phyloP scores from a whole-genome alignment of 768 basidiomycete genomes.

The Calocybe cyanea region DNA sequence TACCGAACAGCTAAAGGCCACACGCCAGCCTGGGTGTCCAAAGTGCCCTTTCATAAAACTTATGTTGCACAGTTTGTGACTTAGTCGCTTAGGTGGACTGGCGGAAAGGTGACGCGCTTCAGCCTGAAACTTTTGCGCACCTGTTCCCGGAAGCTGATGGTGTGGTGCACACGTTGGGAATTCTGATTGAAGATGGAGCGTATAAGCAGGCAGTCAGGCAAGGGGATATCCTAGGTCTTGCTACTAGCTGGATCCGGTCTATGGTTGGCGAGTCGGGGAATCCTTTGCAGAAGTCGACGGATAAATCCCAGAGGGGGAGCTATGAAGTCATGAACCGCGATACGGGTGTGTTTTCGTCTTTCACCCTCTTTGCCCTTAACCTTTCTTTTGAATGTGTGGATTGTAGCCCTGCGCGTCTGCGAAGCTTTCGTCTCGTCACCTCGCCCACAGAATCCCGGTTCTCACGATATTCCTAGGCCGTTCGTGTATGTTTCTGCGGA shows the following conservation, averaged over 20 bases:
- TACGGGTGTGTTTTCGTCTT: constrained; percentile 56
- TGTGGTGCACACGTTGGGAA: constrained; percentile 93
- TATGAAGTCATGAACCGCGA: constrained; percentile 89
- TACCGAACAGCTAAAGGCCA: constrained; percentile 90
- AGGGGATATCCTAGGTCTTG: constrained; percentile 50
- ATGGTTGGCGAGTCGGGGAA: constrained; percentile 40
- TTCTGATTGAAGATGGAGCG: constrained; percentile 71
- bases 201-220: constrained; percentile 77
- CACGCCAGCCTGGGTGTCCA: constrained; percentile 77
- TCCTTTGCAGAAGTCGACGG: constrained; percentile 51
- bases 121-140: constrained; percentile 67
- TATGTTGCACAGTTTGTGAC: not conserved
- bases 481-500: constrained; percentile 97
- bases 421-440: constrained; percentile 63
- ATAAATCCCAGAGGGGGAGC: constrained; percentile 31
- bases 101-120: constrained; percentile 79
- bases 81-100: constrained; percentile 67
- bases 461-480: constrained; percentile 41
- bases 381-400: not conserved
- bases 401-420: constrained; percentile 68
- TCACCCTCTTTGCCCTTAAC: not conserved
- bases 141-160: constrained; percentile 65
- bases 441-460: constrained; percentile 18
- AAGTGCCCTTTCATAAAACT: constrained; percentile 43
- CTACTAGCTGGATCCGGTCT: constrained; percentile 38